These are phyloP conservation scores for Litchi chinensis DNA, from an alignment of 345 rosid genomes.

Conservation along the genomic window DNA sequence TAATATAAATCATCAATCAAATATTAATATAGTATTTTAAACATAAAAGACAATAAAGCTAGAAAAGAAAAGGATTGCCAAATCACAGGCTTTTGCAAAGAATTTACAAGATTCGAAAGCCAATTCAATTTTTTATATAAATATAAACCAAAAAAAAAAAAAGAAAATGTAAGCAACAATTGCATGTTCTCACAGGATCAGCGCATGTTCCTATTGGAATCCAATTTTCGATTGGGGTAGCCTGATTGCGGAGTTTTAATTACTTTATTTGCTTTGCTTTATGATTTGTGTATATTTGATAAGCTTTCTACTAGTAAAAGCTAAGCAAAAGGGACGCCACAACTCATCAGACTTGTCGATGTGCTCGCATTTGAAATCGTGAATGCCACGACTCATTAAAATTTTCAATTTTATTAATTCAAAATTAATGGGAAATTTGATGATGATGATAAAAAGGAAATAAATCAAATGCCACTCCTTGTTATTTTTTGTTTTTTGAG, in stretches of 20 bases:
- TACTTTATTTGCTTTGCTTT: background rate
- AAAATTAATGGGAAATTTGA: background rate
- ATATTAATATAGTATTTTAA: no score
- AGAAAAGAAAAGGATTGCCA: background rate
- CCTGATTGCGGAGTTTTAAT: background rate
- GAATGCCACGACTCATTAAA: conserved; percentile 21
- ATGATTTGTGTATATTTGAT: background rate
- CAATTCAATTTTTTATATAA: background rate
- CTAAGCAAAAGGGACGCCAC: background rate
- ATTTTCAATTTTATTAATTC: background rate
- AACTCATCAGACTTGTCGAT: conserved; percentile 7
- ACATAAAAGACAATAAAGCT: background rate
- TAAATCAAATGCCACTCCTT: conserved; percentile 5
- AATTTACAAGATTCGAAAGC: conserved; percentile 7
- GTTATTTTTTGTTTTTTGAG: background rate
- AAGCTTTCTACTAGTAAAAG: background rate
- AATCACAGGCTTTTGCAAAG: background rate
- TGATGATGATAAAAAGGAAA: background rate
- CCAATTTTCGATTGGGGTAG: background rate
- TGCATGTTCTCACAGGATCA: background rate
- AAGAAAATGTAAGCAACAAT: background rate
- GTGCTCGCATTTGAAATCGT: conserved; percentile 3
- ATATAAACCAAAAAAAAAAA: background rate
- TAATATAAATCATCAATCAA: background rate
- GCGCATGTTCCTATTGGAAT: conserved; percentile 2